Base-by-base conservation (phyloP, 306 rosid genomes). In the Vigna radiata region DNA sequence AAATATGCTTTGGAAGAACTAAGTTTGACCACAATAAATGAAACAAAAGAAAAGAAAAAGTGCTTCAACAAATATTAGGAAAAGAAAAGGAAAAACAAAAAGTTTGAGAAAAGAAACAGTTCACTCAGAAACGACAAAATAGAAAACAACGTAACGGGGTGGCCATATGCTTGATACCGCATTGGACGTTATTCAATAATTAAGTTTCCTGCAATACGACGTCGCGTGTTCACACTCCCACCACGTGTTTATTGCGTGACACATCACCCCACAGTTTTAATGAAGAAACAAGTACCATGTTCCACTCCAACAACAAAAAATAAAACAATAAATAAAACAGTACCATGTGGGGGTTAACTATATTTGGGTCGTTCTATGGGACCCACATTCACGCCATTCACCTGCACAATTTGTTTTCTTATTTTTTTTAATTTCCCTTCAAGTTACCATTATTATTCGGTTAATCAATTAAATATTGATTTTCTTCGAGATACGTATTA, bases 231-330 rank as follows among this genome's bases (percentile, higher is more conserved):
- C 33, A 29, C 68, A 43, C 12, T 15, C 16, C 78, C 67, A 73
- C 78, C 67, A 73, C 81, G 36, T 73, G 81, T 55, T 73, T 59
- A 27, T 15, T 49, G n/a, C 36, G 54, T 41, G 68, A 16, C 81
- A 29, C 50, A 14, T 49, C 39, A 19, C 43, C 16, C 0, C 19
- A 16, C 11, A 8, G 2, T 13, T 66, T 43, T 36, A 63, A 33
- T 36, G 3, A 16, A 36, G 11, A 36, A 36, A 36, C 68, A 62
- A 46, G 19, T 6, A 21, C 15, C 2, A 63, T 8, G 19, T 23
- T n/a, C 27, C 21, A 31, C 10, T 58, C 39, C 39, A 6, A 39
- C 52, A 9, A 41, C 3, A 65, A 41, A 41, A 11, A 7, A 63
- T 54, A 5, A 3, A 54, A 18, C 31, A 27, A 59, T 5, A 59